Evolutionary conservation across 495 filamentous ascomycete species (phyloP).

Genomic region (Hypoxylon crocopeplum): DNA sequence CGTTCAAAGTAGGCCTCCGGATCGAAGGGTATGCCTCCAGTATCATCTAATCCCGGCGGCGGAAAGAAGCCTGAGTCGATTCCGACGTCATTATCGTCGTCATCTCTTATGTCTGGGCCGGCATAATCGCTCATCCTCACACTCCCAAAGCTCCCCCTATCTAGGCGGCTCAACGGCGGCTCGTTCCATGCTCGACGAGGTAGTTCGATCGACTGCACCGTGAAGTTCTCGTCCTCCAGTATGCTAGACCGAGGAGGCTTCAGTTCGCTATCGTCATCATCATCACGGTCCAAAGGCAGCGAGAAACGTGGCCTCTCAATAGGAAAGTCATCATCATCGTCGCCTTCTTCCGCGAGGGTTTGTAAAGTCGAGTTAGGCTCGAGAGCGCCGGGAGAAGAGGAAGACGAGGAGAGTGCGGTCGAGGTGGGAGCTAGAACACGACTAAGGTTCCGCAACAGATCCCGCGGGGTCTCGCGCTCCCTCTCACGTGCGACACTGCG

Average conservation of each 20-base stretch:
- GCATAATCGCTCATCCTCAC: slow-evolving; percentile 69
- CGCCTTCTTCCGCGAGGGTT: slow-evolving; percentile 56
- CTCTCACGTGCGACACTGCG: slow-evolving; percentile 63
- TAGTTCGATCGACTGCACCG: slow-evolving; percentile 72
- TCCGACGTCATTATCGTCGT: slow-evolving; percentile 55
- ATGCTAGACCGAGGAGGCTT: slow-evolving; percentile 68
- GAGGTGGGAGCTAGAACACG: slow-evolving; percentile 68
- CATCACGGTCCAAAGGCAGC: slow-evolving; percentile 68
- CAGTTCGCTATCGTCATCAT: slow-evolving; percentile 64
- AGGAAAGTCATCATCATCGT: slow-evolving; percentile 68
- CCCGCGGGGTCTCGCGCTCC: slow-evolving; percentile 77
- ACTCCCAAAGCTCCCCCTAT: slow-evolving; percentile 61
- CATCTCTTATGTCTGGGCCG: slow-evolving; percentile 45
- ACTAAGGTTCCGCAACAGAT: slow-evolving; percentile 71
- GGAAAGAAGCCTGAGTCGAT: slow-evolving; percentile 58
- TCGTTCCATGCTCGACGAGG: slow-evolving; percentile 67
- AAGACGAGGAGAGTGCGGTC: slow-evolving; percentile 65
- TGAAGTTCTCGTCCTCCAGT: slow-evolving; percentile 73
- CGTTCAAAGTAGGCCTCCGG: slow-evolving; percentile 47
- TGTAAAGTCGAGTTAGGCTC: slow-evolving; percentile 42
- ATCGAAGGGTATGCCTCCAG: slow-evolving; percentile 48
- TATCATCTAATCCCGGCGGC: slow-evolving; percentile 44
- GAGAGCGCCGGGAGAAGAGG: slow-evolving; percentile 44
- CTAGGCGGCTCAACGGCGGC: slow-evolving; percentile 51
- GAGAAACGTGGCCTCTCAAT: slow-evolving; percentile 69